Evolutionary conservation across 139 green algal species (phyloP), one percentile per base, ranked within the genome.

Genomic region (Tetraselmis chui): DNA sequence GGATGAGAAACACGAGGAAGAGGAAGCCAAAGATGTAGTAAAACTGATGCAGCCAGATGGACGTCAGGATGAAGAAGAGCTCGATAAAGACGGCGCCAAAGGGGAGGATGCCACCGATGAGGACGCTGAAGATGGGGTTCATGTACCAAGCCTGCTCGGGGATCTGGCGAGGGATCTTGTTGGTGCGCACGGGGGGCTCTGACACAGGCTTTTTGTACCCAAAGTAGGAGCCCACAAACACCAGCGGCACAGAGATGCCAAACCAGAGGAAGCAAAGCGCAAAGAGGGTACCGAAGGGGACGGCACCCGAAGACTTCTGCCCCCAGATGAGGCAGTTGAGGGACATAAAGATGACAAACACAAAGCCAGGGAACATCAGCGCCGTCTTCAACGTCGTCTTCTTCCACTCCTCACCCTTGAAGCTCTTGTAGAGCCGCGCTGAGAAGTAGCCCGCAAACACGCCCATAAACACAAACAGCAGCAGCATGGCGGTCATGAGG

Each of bases 61-160:
- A 98, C 1, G 96, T 98, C 24, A 99, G 92, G 89, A 99, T 98
- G 92, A 99, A 99, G 89, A 99, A 99, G 24, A 99, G 93, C 90
- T 99, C 97, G 79, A 99, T 99, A 92, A 99, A 99, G 23, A 99
- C 96, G 0, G 97, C 97, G 45, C 97, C 97, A 87, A 99, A 99
- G 1, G 97, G 97, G 85, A 99, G 91, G 80, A 99, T 95, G 79
- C 97, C 97, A 25, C 95, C 97, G 78, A 99, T 91, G 2, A 99
- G 82, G 75, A 97, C 91, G 29, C 90, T 95, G 84, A 98, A 96
- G 75, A 94, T 59, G 0, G 93, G 92, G 83, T 95, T 88, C 96
- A 98, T 98, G 90, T 98, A 99, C 94, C 93, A 98, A 1, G 96
- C 93, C 91, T 99, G 96, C 83, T 98, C 92, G 0, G 97, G 97